Evolutionary conservation across 208 protist species (phyloP).

Genomic region (Wallacemonas sp.): DNA sequence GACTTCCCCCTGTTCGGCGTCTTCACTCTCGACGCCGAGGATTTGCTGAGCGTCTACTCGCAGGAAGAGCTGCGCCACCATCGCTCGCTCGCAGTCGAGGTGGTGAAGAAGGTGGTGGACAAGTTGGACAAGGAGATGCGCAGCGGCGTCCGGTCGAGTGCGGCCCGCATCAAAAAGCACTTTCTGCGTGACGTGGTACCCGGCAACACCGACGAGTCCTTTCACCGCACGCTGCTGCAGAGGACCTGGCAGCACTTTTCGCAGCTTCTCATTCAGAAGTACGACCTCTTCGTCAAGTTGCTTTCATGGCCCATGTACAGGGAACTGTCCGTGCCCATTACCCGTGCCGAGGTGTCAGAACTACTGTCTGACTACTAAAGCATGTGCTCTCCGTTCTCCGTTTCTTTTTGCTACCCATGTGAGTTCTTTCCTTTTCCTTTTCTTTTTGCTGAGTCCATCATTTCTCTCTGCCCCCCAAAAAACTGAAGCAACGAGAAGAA

Average conservation of each 20-base stretch:
- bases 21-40: constrained; percentile 78
- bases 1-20: constrained; percentile 79
- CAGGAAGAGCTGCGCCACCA: constrained; percentile 88
- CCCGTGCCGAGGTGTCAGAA: constrained; percentile 36
- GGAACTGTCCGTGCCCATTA: constrained; percentile 40
- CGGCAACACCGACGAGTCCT: constrained; percentile 59
- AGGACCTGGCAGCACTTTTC: constrained; percentile 83
- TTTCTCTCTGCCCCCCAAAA: no score
- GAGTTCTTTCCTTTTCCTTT: constrained; percentile 19
- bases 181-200: constrained; percentile 71
- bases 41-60: constrained; percentile 74
- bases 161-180: constrained; percentile 80
- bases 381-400: constrained; percentile 9
- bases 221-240: constrained; percentile 82
- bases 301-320: constrained; percentile 62
- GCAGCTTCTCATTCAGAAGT: constrained; percentile 68
- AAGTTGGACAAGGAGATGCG: constrained; percentile 72
- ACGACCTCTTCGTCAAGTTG: constrained; percentile 63
- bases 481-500: no score
- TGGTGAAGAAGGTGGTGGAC: constrained; percentile 55
- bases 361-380: constrained; percentile 52
- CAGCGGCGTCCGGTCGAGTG: constrained; percentile 58
- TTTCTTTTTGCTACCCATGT: not conserved
- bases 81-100: constrained; percentile 64
- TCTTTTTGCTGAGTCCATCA: not conserved